phyloP scores from a whole-genome alignment of 768 basidiomycete species.

The Strobilomyces confusus region DNA sequence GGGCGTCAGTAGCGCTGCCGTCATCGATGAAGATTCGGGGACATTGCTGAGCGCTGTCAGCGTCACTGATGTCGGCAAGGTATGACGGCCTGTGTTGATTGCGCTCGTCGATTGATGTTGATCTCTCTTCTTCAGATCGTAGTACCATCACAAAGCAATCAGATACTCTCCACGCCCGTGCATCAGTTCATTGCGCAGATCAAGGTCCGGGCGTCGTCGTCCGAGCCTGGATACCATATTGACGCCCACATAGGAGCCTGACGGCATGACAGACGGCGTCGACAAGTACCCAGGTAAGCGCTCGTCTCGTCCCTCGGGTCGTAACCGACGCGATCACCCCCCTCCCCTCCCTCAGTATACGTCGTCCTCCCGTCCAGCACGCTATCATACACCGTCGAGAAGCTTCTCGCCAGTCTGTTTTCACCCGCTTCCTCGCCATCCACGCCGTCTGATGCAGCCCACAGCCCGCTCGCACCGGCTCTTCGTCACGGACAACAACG shows the following conservation, averaged over 20 bases:
- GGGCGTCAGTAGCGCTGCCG: slow-evolving; percentile 80
- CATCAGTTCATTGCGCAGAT: slow-evolving; percentile 67
- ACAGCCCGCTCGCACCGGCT: slow-evolving; percentile 76
- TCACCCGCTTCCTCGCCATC: neutral
- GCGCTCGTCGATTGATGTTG: neutral
- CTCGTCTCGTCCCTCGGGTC: neutral
- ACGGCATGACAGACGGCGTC: slow-evolving; percentile 74
- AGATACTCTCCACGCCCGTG: slow-evolving; percentile 64
- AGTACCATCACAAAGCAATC: slow-evolving; percentile 76
- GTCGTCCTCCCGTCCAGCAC: slow-evolving; percentile 64
- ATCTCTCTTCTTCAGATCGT: slow-evolving; percentile 49
- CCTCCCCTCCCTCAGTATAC: slow-evolving; percentile 61
- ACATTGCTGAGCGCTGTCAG: slow-evolving; percentile 70
- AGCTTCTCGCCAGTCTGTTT: slow-evolving; percentile 73
- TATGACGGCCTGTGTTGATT: slow-evolving; percentile 21
- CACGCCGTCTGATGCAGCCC: slow-evolving; percentile 3
- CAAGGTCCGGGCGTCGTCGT: slow-evolving; percentile 45
- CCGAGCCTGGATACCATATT: neutral
- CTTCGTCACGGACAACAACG: slow-evolving; percentile 65
- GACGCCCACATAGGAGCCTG: slow-evolving; percentile 44
- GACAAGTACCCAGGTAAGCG: slow-evolving; percentile 71
- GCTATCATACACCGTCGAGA: slow-evolving; percentile 70
- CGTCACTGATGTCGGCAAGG: slow-evolving; percentile 80
- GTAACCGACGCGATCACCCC: neutral
- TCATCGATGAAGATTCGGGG: slow-evolving; percentile 62